These are phyloP conservation scores for Fusarium duplospermum DNA, from an alignment of 2,329 filamentous ascomycete genomes.

Conservation along the genomic window DNA sequence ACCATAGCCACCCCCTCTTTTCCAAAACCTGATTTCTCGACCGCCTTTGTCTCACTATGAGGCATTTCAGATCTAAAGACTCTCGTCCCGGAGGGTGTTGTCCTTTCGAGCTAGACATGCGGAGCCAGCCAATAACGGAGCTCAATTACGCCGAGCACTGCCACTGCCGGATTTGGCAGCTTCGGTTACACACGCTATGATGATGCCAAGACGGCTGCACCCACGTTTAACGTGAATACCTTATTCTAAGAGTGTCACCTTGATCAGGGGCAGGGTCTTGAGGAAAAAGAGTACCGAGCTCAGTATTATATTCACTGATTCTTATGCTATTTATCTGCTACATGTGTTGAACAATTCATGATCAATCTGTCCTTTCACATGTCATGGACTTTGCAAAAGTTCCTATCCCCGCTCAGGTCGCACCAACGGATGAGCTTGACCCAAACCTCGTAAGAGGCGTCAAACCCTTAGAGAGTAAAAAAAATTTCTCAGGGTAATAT, in stretches of 20 bases:
- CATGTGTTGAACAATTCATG: too few relatives aligned
- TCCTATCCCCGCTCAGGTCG: conserved; percentile 6
- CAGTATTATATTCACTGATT: background rate
- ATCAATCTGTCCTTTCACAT: background rate
- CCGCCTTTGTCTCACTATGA: background rate
- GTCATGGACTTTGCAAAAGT: conserved; percentile 28
- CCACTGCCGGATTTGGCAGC: conserved; percentile 29
- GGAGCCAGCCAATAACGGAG: conserved; percentile 1
- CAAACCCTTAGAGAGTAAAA: too few relatives aligned
- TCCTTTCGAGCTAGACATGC: background rate
- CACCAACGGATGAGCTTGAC: conserved; percentile 18
- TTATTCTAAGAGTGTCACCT: conserved; percentile 18
- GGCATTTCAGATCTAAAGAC: background rate
- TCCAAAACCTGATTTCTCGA: background rate
- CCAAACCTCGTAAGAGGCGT: conserved; percentile 27
- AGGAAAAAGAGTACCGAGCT: background rate
- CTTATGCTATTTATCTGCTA: too few relatives aligned
- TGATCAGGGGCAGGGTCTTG: conserved; percentile 1
- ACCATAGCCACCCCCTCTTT: background rate
- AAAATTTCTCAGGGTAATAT: conserved; percentile 11
- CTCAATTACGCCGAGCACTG: conserved; percentile 23
- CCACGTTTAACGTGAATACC: conserved; percentile 32
- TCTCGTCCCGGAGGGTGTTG: background rate
- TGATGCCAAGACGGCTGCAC: conserved; percentile 39
- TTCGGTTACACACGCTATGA: conserved; percentile 23